Evolutionary conservation across 164 flowering plant genomes (phyloP), one percentile per base, ranked within the genome.

Genomic region (Vitis rotundifolia): DNA sequence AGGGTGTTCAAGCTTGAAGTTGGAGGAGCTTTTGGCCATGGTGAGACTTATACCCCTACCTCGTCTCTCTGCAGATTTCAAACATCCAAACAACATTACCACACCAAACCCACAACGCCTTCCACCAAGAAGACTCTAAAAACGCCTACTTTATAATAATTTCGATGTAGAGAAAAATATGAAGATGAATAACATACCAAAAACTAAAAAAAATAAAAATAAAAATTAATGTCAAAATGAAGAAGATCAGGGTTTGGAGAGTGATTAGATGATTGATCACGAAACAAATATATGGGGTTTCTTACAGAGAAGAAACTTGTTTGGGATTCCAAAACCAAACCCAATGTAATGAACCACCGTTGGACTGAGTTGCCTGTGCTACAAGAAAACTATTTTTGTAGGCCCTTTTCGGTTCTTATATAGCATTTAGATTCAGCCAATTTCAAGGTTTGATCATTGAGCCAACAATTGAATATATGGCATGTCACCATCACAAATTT

Each of bases 21-120:
- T 87, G 86, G 87, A 91, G 5, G 89, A 80, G 73, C 83, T 84
- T 66, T 85, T 91, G 29, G 88, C 88, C 91, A 88, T 89, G 71
- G 68, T 61, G 52, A 73, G 47, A 61, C 63, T 73, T 15, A 14
- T 49, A 49, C 50, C 18, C 10, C 59, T 66, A 59, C 53, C 53
- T 12, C 44, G 44, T 37, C 28, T 44, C 69, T 28, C 79, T 69
- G 78, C 64, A 49, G 63, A 75, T 49, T 68, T 74, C 65, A 71
- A 63, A 71, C 72, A 77, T 26, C 72, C 59, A 76, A 80, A 78
- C 68, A 79, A 75, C 77, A 77, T 26, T 49, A 29, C 55, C 60
- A 29, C 15, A 58, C 12, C 12, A 11, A 53, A 68, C 68, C 68
- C 59, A 28, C 37, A 22, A 22, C 26, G 26, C 26, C 26, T 22